These are phyloP conservation scores for Onygenales sp. DNA, from an alignment of 2,329 filamentous ascomycete species.

Conservation along the genomic window DNA sequence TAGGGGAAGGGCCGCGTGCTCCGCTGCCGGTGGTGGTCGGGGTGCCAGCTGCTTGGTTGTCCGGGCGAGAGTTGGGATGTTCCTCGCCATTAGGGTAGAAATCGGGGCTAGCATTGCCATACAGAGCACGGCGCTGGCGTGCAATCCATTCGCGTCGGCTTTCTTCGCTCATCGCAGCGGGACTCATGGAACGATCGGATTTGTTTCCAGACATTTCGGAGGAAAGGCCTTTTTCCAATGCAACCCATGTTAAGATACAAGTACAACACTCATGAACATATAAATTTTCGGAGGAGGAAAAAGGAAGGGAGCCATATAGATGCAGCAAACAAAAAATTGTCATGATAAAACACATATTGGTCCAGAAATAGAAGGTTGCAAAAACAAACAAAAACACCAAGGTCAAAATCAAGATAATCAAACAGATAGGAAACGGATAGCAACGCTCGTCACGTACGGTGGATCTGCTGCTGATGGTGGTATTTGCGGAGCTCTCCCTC, in stretches of 20 bases:
- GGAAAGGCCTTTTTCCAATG: constrained; percentile 47
- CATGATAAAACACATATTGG: constrained; percentile 7
- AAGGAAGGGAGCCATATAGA: constrained; percentile 24
- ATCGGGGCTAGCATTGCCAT: constrained; percentile 60
- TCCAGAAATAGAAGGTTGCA: constrained; percentile 1
- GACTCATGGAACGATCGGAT: constrained; percentile 77
- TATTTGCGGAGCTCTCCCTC: constrained; percentile 99
- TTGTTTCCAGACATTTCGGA: constrained; percentile 65
- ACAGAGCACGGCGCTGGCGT: constrained; percentile 88
- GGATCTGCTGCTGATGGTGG: constrained; percentile 99
- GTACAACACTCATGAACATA: constrained; percentile 25
- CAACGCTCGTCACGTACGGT: constrained; percentile 56
- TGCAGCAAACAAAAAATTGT: constrained; percentile 5
- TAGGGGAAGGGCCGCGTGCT: constrained; percentile 64
- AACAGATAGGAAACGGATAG: constrained; percentile 12
- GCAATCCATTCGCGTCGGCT: constrained; percentile 93
- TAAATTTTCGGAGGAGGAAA: constrained; percentile 13
- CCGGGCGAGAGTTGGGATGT: constrained; percentile 51
- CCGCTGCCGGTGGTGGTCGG: constrained; percentile 49
- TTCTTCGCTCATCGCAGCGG: constrained; percentile 82
- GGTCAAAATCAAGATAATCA: constrained; percentile 18
- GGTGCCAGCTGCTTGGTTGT: constrained; percentile 55
- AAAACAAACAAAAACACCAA: constrained; percentile 19
- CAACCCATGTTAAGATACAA: constrained; percentile 32
- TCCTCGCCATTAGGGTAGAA: constrained; percentile 65